phyloP scores from a whole-genome alignment of 2,329 filamentous ascomycete species.

The Fusarium sp. region DNA sequence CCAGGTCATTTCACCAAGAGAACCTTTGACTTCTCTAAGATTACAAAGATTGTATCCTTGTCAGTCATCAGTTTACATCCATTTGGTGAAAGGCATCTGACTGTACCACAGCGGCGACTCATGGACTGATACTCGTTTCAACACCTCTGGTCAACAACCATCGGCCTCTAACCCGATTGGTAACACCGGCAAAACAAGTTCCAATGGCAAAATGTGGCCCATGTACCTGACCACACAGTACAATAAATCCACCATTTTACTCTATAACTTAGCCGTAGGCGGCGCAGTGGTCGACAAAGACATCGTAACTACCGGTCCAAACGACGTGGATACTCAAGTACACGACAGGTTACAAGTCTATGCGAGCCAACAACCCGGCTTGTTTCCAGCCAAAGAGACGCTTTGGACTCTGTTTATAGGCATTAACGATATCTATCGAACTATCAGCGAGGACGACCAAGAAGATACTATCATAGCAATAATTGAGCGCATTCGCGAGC shows the following conservation, averaged over 20 bases:
- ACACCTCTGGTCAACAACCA: slow-evolving; percentile 3
- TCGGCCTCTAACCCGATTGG: slow-evolving; percentile 1
- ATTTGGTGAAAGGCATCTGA: rapidly evolving
- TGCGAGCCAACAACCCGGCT: neutral
- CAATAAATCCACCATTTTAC: neutral
- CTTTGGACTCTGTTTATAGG: slow-evolving; percentile 20
- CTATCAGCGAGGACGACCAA: slow-evolving; percentile 9
- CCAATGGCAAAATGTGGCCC: slow-evolving; percentile 28
- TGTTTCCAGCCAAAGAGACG: slow-evolving; percentile 1
- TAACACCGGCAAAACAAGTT: slow-evolving; percentile 19
- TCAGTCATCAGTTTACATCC: neutral
- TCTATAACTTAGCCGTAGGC: slow-evolving; percentile 24
- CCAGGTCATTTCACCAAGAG: neutral
- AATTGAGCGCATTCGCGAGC: neutral
- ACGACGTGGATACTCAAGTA: slow-evolving; percentile 8
- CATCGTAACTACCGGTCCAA: slow-evolving; percentile 17
- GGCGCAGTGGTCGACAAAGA: slow-evolving; percentile 17
- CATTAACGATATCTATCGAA: slow-evolving; percentile 30
- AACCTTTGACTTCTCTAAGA: neutral
- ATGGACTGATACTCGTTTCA: slow-evolving; percentile 25
- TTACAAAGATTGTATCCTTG: slow-evolving; percentile 5
- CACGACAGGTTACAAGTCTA: slow-evolving; percentile 2
- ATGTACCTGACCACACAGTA: slow-evolving; percentile 16
- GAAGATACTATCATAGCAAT: neutral
- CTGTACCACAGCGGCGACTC: slow-evolving; percentile 3